Base-by-base conservation (phyloP, 1,284 basidiomycete genomes). In the Hypsizygus ulmarius region DNA sequence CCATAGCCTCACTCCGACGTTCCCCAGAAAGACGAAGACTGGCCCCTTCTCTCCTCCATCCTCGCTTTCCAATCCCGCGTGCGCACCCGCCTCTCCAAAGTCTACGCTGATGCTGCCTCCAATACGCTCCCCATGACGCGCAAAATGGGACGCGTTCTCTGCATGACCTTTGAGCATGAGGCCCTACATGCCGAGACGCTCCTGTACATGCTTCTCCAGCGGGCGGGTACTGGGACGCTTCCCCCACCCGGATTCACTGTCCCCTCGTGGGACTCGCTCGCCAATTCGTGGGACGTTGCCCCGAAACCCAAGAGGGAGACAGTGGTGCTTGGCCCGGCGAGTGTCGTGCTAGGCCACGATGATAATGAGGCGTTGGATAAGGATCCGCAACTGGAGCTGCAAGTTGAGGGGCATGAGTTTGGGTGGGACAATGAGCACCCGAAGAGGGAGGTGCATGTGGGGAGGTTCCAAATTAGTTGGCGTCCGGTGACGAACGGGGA, bases 361-460 rank as follows among this genome's bases (percentile, higher is more conserved):
- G 97, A 99, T 62, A 58, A 68, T 40, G 95, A 98, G 64, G 68
- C 64, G 0, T 75, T 87, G 7, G 95, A 97, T 61, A 69, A 65
- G 3, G 59, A 64, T 37, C 54, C 59, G 5, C 52, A 53, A 1
- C 60, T 63, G 10, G 59, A 60, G 6, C 52, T 56, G 5, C 65
- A 78, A 39, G 61, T 78, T 36, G 63, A 70, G 11, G 67, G 68
- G 12, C 88, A 95, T 60, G 84, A 87, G 53, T 94, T 91, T 62
- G 97, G 95, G 0, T 98, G 95, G 96, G 97, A 99, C 66, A 95
- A 93, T 59, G 96, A 99, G 72, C 77, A 86, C 60, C 93, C 94
- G 1, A 70, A 71, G 54, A 71, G 87, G 16, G 63, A 64, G 12
- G 78, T 84, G 10, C 58, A 76, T 0, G 80, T 90, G 6, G 74